phyloP scores from a whole-genome alignment of 371 early-diverging fungal genomes.

The Sanchytrium tribonematis region DNA sequence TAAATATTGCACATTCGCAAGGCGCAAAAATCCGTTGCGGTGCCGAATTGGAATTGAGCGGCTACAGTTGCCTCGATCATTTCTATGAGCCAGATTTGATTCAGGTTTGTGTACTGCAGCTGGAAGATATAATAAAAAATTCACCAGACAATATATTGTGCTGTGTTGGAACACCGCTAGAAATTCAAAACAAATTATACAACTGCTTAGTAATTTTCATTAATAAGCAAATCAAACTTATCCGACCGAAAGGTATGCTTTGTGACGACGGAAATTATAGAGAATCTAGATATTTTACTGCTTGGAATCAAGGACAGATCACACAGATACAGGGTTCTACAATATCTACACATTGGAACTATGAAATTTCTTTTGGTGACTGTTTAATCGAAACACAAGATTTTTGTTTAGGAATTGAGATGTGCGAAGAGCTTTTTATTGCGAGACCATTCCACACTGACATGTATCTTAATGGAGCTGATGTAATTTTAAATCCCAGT shows the following conservation, averaged over 20 bases:
- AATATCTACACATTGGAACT: conserved; percentile 10
- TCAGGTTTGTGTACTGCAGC: conserved; percentile 19
- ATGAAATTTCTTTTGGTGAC: conserved; percentile 45
- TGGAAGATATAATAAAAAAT: conserved; percentile 29
- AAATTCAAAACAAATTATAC: conserved; percentile 64
- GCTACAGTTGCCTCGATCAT: background rate
- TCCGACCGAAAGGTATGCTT: conserved; percentile 73
- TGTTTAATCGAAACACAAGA: conserved; percentile 45
- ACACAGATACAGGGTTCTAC: conserved; percentile 25
- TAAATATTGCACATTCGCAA: conserved; percentile 40
- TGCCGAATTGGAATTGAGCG: conserved; percentile 75
- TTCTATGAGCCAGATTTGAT: conserved; percentile 8
- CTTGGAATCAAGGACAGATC: conserved; percentile 47
- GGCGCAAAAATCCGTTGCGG: conserved; percentile 68
- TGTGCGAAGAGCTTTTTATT: conserved; percentile 89
- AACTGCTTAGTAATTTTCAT: conserved; percentile 70
- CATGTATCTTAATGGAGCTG: conserved; percentile 76
- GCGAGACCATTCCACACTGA: conserved; percentile 59
- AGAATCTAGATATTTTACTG: conserved; percentile 40
- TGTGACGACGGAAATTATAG: conserved; percentile 94
- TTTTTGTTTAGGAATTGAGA: conserved; percentile 62
- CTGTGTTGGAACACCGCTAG: conserved; percentile 85
- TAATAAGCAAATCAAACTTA: conserved; percentile 52
- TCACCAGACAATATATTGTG: conserved; percentile 40
- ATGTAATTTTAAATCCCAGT: conserved; percentile 75